phyloP scores from a whole-genome alignment of 352 stramenopile genomes.

The Globisporangium cylindrosporum region DNA sequence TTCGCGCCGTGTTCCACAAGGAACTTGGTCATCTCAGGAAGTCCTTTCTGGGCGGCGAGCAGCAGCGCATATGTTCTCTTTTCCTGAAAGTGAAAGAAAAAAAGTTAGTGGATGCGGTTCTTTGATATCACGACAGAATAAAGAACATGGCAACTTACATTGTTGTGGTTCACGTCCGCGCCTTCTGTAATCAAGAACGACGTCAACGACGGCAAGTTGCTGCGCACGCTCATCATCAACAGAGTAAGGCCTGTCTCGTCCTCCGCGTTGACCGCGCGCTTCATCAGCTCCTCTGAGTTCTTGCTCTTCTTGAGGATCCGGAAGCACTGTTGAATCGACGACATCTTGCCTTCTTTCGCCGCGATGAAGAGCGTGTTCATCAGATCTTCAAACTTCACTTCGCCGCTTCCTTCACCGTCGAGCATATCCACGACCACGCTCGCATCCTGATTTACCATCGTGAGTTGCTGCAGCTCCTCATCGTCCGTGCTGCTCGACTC shows the following conservation, averaged over 20 bases:
- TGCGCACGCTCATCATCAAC: slow-evolving; percentile 77
- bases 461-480: slow-evolving; percentile 72
- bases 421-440: slow-evolving; percentile 19
- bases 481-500: slow-evolving; percentile 78
- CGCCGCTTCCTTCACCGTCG: slow-evolving; percentile 32
- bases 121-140: slow-evolving; percentile 3
- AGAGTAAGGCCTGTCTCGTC: slow-evolving; percentile 82
- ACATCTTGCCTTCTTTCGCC: slow-evolving; percentile 45
- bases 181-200: slow-evolving; percentile 61
- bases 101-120: neutral
- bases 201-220: slow-evolving; percentile 55
- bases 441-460: slow-evolving; percentile 50
- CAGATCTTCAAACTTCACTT: slow-evolving; percentile 66
- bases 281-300: slow-evolving; percentile 48
- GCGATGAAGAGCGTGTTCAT: slow-evolving; percentile 55
- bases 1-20: slow-evolving; percentile 64
- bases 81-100: slow-evolving; percentile 30
- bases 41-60: slow-evolving; percentile 81
- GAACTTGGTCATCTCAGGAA: slow-evolving; percentile 67
- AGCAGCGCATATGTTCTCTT: slow-evolving; percentile 79
- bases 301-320: slow-evolving; percentile 48
- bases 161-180: slow-evolving; percentile 81
- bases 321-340: slow-evolving; percentile 59
- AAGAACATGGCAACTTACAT: slow-evolving; percentile 36
- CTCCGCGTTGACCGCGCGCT: slow-evolving; percentile 48